Evolutionary conservation across 2,329 filamentous ascomycete species (phyloP).

Genomic region (Talaromyces albobiverticillius): DNA sequence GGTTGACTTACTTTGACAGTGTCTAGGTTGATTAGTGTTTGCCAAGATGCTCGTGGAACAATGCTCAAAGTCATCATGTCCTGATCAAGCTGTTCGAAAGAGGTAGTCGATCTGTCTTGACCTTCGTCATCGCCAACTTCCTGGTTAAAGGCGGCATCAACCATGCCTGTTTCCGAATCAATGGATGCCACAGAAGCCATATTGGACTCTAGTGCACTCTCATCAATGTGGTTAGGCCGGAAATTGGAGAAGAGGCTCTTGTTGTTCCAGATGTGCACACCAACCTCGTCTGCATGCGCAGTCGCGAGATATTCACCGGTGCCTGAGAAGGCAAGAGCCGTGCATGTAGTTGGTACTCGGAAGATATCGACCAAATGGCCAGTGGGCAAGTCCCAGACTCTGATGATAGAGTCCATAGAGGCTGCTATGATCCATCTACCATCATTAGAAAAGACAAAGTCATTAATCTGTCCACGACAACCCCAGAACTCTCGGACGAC

Average conservation of each 20-base stretch:
- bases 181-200: constrained; percentile 73
- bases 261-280: constrained; percentile 96
- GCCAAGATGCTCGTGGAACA: constrained; percentile 88
- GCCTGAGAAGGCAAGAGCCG: constrained; percentile 78
- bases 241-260: constrained; percentile 86
- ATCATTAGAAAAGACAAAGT: constrained; percentile 86
- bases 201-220: constrained; percentile 66
- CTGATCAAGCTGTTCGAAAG: constrained; percentile 72
- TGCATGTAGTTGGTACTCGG: constrained; percentile 73
- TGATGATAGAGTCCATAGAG: constrained; percentile 73
- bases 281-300: constrained; percentile 74
- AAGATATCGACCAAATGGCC: constrained; percentile 94
- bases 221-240: constrained; percentile 78
- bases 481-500: constrained; percentile 93
- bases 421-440: constrained; percentile 91
- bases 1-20: constrained; percentile 60
- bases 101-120: constrained; percentile 53
- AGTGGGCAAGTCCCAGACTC: constrained; percentile 94
- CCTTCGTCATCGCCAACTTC: constrained; percentile 46
- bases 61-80: constrained; percentile 86
- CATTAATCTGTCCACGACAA: constrained; percentile 68
- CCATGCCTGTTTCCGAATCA: constrained; percentile 70
- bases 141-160: constrained; percentile 72
- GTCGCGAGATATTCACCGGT: constrained; percentile 95
- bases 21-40: constrained; percentile 89